A percentile compares a stretch with the other conserved stretches of the same genome.
Evolutionary conservation across 345 rosid genomes (phyloP).

Genomic region (Camelina hispida): DNA sequence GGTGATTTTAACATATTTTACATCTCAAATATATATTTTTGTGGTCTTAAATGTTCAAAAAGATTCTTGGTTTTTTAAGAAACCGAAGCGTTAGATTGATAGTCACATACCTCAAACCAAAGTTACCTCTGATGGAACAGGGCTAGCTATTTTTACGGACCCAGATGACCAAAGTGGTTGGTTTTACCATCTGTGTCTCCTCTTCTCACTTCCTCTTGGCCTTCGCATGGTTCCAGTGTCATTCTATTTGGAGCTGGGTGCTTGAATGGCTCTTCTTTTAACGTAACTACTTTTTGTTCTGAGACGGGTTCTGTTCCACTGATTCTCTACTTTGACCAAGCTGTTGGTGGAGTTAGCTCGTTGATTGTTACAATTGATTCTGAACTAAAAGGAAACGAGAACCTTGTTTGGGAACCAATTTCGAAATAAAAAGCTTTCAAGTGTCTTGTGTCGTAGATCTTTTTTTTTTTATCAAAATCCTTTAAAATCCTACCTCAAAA

Average conservation of each 20-base stretch:
- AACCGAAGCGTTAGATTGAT: too few species aligned
- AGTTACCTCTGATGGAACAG: too few species aligned
- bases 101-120: too few species aligned
- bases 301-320: conserved; percentile 63
- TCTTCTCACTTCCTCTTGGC: conserved; percentile 78
- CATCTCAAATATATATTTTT: too few species aligned
- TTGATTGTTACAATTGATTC: conserved; percentile 57
- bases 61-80: too few species aligned
- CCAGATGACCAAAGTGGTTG: conserved; percentile 96
- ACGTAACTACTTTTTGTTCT: conserved; percentile 42
- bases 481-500: too few species aligned
- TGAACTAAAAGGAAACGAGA: conserved; percentile 44
- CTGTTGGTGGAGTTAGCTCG: conserved; percentile 72
- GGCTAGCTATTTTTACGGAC: conserved; percentile 86
- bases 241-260: conserved; percentile 48
- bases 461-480: too few species aligned
- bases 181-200: conserved; percentile 97
- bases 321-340: conserved; percentile 77
- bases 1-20: too few species aligned
- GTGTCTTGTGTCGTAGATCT: conserved; percentile 58
- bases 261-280: conserved; percentile 43
- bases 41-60: too few species aligned
- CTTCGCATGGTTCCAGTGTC: conserved; percentile 66
- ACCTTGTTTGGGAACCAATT: conserved; percentile 72
- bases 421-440: conserved; percentile 44